These are phyloP conservation scores for Grammothele lineata DNA, from an alignment of 768 basidiomycete species.

Conservation along the genomic window DNA sequence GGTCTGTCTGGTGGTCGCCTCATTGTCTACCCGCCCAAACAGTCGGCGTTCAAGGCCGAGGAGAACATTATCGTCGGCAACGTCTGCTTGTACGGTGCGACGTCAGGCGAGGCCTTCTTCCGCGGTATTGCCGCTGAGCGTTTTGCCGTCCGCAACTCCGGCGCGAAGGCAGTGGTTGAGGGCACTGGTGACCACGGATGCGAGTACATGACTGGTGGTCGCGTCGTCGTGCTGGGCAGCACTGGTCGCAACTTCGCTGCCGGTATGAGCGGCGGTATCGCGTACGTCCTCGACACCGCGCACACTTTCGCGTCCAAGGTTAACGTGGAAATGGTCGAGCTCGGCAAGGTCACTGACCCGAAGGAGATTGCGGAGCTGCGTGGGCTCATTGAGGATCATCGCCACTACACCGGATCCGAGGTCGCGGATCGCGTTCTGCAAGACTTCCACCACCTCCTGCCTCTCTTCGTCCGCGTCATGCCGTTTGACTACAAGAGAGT, in stretches of 20 bases:
- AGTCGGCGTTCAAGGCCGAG: conserved; percentile 94
- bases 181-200: conserved; percentile 96
- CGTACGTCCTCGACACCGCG: conserved; percentile 93
- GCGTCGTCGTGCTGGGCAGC: conserved; percentile 89
- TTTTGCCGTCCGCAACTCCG: conserved; percentile 96
- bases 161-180: conserved; percentile 93
- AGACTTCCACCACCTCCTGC: conserved; percentile 95
- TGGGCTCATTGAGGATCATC: conserved; percentile 94
- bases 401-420: conserved; percentile 94
- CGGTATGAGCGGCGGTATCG: conserved; percentile 99
- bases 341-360: conserved; percentile 91
- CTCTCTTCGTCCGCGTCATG: conserved; percentile 97
- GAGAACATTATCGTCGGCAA: conserved; percentile 96
- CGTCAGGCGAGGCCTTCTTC: conserved; percentile 95
- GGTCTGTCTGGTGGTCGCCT: conserved; percentile 95
- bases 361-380: conserved; percentile 94
- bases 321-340: conserved; percentile 97
- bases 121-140: conserved; percentile 96
- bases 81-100: conserved; percentile 96
- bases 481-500: conserved; percentile 95
- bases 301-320: conserved; percentile 94
- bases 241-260: conserved; percentile 98
- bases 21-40: conserved; percentile 92
- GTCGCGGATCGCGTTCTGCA: conserved; percentile 91
- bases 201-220: conserved; percentile 99